Evolutionary conservation across 2,329 filamentous ascomycete genomes (phyloP).

Genomic region (Zalaria sp.): DNA sequence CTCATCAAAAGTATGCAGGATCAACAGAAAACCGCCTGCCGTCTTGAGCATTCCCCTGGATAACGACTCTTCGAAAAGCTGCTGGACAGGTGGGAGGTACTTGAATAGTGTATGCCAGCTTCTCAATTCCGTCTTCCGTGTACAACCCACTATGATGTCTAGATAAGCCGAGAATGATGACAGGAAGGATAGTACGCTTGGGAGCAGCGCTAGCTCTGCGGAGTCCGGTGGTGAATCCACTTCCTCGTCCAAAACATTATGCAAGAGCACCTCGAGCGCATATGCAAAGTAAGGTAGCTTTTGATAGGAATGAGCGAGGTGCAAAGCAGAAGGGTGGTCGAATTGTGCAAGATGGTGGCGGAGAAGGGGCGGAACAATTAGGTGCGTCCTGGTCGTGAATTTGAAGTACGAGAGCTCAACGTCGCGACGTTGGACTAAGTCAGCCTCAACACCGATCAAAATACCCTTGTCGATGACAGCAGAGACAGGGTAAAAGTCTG

Average conservation of each 20-base stretch:
- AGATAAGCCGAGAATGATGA: constrained; percentile 60
- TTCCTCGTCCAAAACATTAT: constrained; percentile 88
- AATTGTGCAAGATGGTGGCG: constrained; percentile 63
- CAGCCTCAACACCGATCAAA: constrained; percentile 78
- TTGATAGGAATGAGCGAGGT: constrained; percentile 72
- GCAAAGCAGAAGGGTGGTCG: constrained; percentile 66
- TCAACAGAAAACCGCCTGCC: constrained; percentile 88
- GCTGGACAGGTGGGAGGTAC: constrained; percentile 77
- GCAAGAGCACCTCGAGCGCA: constrained; percentile 78
- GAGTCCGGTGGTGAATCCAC: constrained; percentile 50
- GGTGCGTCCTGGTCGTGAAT: constrained; percentile 79
- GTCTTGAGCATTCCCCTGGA: constrained; percentile 80
- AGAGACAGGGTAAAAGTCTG: constrained; percentile 95
- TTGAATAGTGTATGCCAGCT: constrained; percentile 91
- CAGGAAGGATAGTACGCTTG: constrained; percentile 38
- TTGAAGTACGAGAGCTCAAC: constrained; percentile 82
- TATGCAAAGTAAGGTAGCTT: constrained; percentile 85
- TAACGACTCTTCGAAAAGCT: constrained; percentile 86
- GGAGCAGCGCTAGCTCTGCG: constrained; percentile 34
- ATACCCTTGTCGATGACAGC: constrained; percentile 81
- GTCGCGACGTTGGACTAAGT: constrained; percentile 84
- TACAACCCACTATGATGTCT: constrained; percentile 92
- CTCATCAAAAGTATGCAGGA: constrained; percentile 63
- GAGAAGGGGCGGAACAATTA: constrained; percentile 81
- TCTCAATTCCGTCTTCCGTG: constrained; percentile 87